Percentiles rank a stretch among this genome's conserved stretches.
These are phyloP conservation scores for Solanum hybrid DNA, from an alignment of 305 asterid genomes.

Conservation along the genomic window DNA sequence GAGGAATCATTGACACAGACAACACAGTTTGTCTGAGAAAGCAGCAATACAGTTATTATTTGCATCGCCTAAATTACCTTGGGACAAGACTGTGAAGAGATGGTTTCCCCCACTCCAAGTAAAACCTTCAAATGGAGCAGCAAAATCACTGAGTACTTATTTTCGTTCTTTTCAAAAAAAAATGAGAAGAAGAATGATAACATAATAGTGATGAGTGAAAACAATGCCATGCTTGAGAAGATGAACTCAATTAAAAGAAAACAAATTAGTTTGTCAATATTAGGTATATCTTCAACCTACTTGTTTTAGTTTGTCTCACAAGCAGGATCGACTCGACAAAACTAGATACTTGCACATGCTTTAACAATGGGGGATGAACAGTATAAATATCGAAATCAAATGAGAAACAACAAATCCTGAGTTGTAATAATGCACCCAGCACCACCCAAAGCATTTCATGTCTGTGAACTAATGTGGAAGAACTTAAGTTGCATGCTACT, in stretches of 20 bases:
- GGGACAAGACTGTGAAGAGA: conserved; percentile 69
- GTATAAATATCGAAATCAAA: background rate
- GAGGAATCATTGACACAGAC: background rate
- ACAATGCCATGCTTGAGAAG: background rate
- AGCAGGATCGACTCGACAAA: background rate
- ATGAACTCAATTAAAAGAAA: background rate
- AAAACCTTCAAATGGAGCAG: conserved; percentile 55
- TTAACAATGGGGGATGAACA: background rate
- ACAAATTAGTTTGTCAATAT: background rate
- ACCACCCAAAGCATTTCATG: background rate
- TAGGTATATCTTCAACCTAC: background rate
- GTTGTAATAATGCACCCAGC: background rate
- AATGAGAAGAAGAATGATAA: background rate
- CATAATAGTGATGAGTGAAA: background rate
- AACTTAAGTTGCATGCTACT: background rate
- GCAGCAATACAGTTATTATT: background rate
- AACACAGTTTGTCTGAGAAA: background rate
- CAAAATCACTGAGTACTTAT: conserved; percentile 3
- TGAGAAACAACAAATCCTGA: background rate
- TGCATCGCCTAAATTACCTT: conserved; percentile 40
- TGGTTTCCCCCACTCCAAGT: conserved; percentile 77
- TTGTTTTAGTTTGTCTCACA: background rate
- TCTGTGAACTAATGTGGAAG: background rate
- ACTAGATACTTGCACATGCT: background rate
- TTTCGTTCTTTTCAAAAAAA: background rate